Evolutionary conservation across 208 protist genomes (phyloP).

Genomic region (Leishmania amazonensis): DNA sequence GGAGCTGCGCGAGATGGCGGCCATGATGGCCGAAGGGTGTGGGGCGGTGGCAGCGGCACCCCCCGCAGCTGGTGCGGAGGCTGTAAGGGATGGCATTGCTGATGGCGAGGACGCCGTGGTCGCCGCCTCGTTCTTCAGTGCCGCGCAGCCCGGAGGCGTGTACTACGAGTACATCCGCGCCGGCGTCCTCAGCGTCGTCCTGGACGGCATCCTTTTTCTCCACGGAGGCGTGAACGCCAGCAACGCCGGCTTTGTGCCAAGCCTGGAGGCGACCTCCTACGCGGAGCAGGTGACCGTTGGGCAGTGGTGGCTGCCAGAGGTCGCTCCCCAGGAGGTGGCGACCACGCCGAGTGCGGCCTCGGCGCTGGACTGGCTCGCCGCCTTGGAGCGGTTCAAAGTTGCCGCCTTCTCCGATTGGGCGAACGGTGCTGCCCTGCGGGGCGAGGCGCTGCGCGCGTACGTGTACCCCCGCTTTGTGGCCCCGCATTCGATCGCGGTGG

Average conservation of each 20-base stretch:
- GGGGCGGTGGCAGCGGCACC: background rate
- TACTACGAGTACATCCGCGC: slow-evolving; percentile 77
- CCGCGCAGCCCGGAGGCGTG: slow-evolving; percentile 58
- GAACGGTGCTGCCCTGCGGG: slow-evolving; percentile 16
- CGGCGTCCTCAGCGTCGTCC: slow-evolving; percentile 48
- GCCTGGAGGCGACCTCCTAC: slow-evolving; percentile 21
- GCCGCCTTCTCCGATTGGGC: slow-evolving; percentile 54
- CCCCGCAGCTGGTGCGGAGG: background rate
- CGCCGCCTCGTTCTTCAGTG: slow-evolving; percentile 66
- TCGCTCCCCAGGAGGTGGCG: background rate
- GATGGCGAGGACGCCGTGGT: slow-evolving; percentile 51
- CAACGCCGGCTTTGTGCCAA: slow-evolving; percentile 76
- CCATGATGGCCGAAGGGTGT: background rate
- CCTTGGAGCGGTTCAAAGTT: slow-evolving; percentile 62
- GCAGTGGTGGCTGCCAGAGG: slow-evolving; percentile 33
- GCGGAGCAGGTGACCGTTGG: slow-evolving; percentile 23
- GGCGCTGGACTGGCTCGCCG: slow-evolving; percentile 46
- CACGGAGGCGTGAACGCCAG: slow-evolving; percentile 74
- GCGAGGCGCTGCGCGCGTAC: slow-evolving; percentile 63
- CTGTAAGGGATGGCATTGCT: background rate
- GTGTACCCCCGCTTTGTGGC: slow-evolving; percentile 48
- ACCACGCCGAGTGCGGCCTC: background rate
- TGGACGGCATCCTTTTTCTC: slow-evolving; percentile 83
- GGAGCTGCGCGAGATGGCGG: slow-evolving; percentile 52
- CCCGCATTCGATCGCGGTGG: slow-evolving; percentile 72